Evolutionary conservation across 371 early-diverging fungal genomes (phyloP), one percentile per base, ranked within the genome.

Genomic region (Batkoa obscura): DNA sequence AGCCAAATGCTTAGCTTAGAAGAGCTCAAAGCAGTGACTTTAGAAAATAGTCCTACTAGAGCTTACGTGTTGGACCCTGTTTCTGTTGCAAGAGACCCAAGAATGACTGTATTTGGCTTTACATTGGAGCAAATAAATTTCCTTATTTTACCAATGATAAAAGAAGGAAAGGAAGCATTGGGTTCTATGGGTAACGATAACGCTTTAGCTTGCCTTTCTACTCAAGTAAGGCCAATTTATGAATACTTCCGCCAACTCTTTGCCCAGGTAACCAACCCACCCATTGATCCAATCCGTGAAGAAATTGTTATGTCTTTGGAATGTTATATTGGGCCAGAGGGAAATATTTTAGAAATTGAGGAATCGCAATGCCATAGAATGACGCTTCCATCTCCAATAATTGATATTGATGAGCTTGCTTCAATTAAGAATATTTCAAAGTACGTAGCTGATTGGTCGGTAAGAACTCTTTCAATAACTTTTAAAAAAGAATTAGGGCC

Each of bases 171-270:
- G 67, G 97, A 96, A 66, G 85, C 94, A 32, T 76, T 94, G 39
- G 97, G 97, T 13, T 93, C 93, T 39, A 96, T 94, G 97, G 97
- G 97, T 63, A 90, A 87, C 66, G 97, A 96, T 66, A 76, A 84
- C 3, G 86, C 92, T 17, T 76, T 96, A 32, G 94, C 97, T 4
- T 96, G 95, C 72, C 68, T 96, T 43, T 80, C 90, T 23, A 72
- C 73, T 31, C 76, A 87, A 60, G 93, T 94, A 23, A 84, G 90
- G 51, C 75, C 88, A 48, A 72, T 88, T 53, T 96, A 85, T 68
- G 94, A 96, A 60, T 96, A 94, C 73, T 92, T 96, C 72, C 81
- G 93, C 37, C 86, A 96, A 70, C 72, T 94, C 17, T 93, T 94
- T 60, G 97, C 97, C 32, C 97, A 96, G 68, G 97, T 94, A 48